These are phyloP conservation scores for Danielia reshetovae DNA, from an alignment of 805 yeast genomes.

Conservation along the genomic window DNA sequence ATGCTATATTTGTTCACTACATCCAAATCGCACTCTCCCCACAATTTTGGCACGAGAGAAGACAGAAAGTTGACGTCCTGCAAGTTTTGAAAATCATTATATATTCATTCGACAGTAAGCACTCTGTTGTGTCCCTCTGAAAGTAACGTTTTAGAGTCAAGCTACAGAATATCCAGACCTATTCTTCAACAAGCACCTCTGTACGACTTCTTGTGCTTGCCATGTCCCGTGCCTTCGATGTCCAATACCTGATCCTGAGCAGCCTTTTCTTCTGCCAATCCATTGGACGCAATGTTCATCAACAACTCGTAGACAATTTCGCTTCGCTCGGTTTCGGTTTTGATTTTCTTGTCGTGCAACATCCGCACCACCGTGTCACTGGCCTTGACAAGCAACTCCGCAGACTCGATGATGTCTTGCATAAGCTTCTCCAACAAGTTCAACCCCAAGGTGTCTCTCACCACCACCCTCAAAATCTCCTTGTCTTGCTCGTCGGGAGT, in stretches of 20 bases:
- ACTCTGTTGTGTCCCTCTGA: too few relatives aligned
- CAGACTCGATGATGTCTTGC: slow-evolving; percentile 52
- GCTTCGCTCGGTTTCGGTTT: slow-evolving; percentile 23
- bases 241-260: slow-evolving; percentile 20
- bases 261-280: slow-evolving; percentile 37
- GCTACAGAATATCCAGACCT: too few relatives aligned
- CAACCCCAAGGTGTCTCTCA: slow-evolving; percentile 63
- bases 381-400: slow-evolving; percentile 50
- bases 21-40: too few relatives aligned
- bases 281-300: slow-evolving; percentile 53
- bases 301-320: slow-evolving; percentile 45
- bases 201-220: slow-evolving; percentile 27
- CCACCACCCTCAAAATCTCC: slow-evolving; percentile 84
- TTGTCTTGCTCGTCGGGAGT: slow-evolving; percentile 54
- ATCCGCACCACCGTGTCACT: slow-evolving; percentile 36
- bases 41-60: too few relatives aligned
- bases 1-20: too few relatives aligned
- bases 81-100: too few relatives aligned
- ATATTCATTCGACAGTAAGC: too few relatives aligned
- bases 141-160: too few relatives aligned
- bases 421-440: slow-evolving; percentile 41
- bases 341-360: slow-evolving; percentile 12
- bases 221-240: slow-evolving; percentile 18
- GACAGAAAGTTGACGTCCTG: too few relatives aligned
- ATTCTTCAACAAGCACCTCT: slow-evolving; percentile 36